A percentile compares a stretch with the other conserved stretches of the same genome.
These are phyloP conservation scores for Aureobasidium sp. DNA, from an alignment of 2,329 filamentous ascomycete species.

Conservation along the genomic window DNA sequence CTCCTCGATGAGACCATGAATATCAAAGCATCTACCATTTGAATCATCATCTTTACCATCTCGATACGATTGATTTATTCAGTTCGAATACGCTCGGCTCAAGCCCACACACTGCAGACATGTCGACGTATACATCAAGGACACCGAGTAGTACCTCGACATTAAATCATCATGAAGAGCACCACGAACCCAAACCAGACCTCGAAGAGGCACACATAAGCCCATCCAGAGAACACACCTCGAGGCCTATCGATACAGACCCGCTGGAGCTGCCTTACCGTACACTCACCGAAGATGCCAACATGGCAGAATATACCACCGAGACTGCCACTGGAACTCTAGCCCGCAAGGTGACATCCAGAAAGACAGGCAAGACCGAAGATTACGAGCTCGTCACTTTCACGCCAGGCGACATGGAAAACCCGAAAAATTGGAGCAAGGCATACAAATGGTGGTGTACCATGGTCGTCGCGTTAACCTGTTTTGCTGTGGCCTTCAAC, in stretches of 20 bases:
- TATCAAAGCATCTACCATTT: background rate
- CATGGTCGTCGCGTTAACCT: constrained; percentile 64
- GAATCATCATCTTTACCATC: background rate
- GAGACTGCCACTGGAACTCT: constrained; percentile 20
- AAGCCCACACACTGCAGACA: background rate
- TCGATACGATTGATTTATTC: background rate
- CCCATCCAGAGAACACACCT: background rate
- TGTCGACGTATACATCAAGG: background rate
- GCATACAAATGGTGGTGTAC: constrained; percentile 50
- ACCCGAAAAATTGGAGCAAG: constrained; percentile 41
- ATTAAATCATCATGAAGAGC: background rate
- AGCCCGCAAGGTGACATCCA: constrained; percentile 23
- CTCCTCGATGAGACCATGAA: background rate
- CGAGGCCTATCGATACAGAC: background rate
- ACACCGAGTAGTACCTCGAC: background rate
- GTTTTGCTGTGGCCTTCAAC: constrained; percentile 42
- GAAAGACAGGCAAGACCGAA: constrained; percentile 20
- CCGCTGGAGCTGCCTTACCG: constrained; percentile 19
- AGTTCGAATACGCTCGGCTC: background rate
- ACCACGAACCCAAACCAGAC: background rate
- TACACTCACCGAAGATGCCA: constrained; percentile 18
- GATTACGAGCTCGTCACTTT: constrained; percentile 63
- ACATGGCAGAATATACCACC: constrained; percentile 25
- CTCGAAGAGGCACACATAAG: background rate
- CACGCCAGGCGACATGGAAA: constrained; percentile 45